These are phyloP conservation scores for Rhodocollybia butyracea DNA, from an alignment of 768 basidiomycete species.

Conservation along the genomic window DNA sequence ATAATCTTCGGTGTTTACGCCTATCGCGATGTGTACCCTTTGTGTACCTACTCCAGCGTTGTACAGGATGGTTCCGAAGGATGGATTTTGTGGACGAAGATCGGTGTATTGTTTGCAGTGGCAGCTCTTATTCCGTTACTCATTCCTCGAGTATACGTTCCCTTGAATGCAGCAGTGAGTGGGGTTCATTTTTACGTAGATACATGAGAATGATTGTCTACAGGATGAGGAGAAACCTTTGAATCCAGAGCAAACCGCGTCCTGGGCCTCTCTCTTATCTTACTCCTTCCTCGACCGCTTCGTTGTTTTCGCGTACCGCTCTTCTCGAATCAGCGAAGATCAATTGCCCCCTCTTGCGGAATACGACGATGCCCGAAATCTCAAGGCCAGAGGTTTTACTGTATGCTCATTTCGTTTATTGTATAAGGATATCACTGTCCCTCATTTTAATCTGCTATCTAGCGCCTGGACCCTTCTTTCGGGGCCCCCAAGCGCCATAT, in stretches of 20 bases:
- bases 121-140: slow-evolving; percentile 48
- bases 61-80: slow-evolving; percentile 46
- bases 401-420: slow-evolving; percentile 26
- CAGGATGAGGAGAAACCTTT: slow-evolving; percentile 26
- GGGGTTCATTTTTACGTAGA: slow-evolving; percentile 19
- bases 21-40: slow-evolving; percentile 56
- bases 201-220: slow-evolving; percentile 16
- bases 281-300: slow-evolving; percentile 54
- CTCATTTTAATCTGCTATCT: not conserved
- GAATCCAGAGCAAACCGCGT: slow-evolving; percentile 49
- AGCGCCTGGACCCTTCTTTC: slow-evolving; percentile 19
- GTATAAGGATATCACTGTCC: too few relatives aligned
- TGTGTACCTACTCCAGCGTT: slow-evolving; percentile 43
- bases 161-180: too few relatives aligned
- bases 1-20: slow-evolving; percentile 39
- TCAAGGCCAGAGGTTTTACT: slow-evolving; percentile 23
- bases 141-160: slow-evolving; percentile 45
- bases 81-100: slow-evolving; percentile 44
- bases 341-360: slow-evolving; percentile 62
- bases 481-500: slow-evolving; percentile 12
- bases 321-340: slow-evolving; percentile 43
- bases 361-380: slow-evolving; percentile 45
- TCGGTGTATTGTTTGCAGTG: slow-evolving; percentile 38
- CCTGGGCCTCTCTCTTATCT: slow-evolving; percentile 34
- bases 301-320: slow-evolving; percentile 38